Evolutionary conservation across 2,329 filamentous ascomycete genomes (phyloP), one percentile per base, ranked within the genome.

Genomic region (Diaporthe longicolla): DNA sequence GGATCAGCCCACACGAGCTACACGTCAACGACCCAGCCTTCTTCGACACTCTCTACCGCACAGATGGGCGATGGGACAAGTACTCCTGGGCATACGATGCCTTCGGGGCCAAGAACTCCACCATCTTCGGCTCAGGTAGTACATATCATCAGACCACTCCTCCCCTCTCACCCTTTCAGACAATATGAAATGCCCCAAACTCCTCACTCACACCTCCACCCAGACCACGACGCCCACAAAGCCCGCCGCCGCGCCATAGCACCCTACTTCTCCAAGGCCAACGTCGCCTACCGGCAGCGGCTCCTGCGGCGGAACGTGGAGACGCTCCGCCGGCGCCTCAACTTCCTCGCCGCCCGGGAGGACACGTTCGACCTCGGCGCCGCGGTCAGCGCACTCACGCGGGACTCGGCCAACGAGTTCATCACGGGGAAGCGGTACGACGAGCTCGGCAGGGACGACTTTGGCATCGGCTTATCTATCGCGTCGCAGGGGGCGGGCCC

Each of bases 1-100:
- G 75, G 19, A 76, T 78, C 50, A 76, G 70, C 45, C 77, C 77
- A 11, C 19, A 72, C 37, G 75, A 78, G 37, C 59, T 78, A 1
- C 74, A 77, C 54, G 59, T 76, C 15, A 48, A 57, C 32, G 76
- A 78, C 26, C 59, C 75, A 2, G 50, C 52, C 9, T 77, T 75
- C 68, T 76, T 71, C 29, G 63, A 76, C 9, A 73, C 68, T 17
- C 50, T 78, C 17, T 78, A 75, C 37, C 54, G 57, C 17, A 66
- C 43, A 3, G 74, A 77, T 2, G 71, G 74, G 7, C 26, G 40
- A 0, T 74, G 74, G 74, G 26, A 76, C 40, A 74, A 74, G 29
- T 76, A 74, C 35, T 58, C 24, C 1, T 76, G 73, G 65, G 6
- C 66, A 8, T 55, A 32, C 10, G 43, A 74, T n/a, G 73, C 69